Percentiles rank a stretch among this genome's conserved stretches.
phyloP scores from a whole-genome alignment of 2,329 filamentous ascomycete species.

The Pochonia chlamydosporia region DNA sequence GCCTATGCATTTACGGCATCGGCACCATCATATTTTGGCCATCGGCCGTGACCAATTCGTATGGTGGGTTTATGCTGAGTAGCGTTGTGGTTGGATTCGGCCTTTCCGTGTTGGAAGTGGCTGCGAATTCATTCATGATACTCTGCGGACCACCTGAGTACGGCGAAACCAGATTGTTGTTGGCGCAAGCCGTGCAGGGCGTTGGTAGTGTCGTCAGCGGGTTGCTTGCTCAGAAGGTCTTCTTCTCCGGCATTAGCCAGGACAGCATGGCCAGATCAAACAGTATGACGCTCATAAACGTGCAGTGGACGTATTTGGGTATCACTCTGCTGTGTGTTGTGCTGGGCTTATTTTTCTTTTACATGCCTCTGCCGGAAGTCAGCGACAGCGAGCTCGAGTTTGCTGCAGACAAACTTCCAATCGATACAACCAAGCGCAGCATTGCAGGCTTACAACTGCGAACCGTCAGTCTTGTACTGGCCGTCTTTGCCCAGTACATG shows the following conservation, averaged over 20 bases:
- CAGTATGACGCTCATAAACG: conserved; percentile 55
- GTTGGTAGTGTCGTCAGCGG: conserved; percentile 67
- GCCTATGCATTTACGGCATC: conserved; percentile 66
- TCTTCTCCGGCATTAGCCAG: conserved; percentile 57
- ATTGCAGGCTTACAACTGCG: conserved; percentile 47
- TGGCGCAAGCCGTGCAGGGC: conserved; percentile 74
- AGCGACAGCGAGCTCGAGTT: conserved; percentile 49
- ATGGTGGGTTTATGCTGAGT: conserved; percentile 70
- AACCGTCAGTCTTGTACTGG: conserved; percentile 58
- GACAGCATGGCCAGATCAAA: conserved; percentile 14
- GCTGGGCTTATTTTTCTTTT: conserved; percentile 64
- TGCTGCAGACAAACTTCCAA: conserved; percentile 40
- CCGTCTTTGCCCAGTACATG: conserved; percentile 69
- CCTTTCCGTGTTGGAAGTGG: conserved; percentile 71
- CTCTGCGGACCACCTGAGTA: conserved; percentile 70
- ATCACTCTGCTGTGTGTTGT: conserved; percentile 69
- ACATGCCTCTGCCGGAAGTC: conserved; percentile 60
- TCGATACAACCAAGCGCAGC: conserved; percentile 43
- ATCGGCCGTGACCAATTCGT: conserved; percentile 66
- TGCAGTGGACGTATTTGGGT: conserved; percentile 83
- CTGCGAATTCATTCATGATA: conserved; percentile 67
- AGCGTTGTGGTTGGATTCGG: conserved; percentile 73
- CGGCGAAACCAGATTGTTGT: conserved; percentile 66
- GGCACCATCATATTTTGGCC: conserved; percentile 87
- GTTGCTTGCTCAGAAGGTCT: conserved; percentile 65